Evolutionary conservation across 176 grass and related monocot genomes (phyloP), one percentile per base, ranked within the genome.

Genomic region (Leersia perrieri): DNA sequence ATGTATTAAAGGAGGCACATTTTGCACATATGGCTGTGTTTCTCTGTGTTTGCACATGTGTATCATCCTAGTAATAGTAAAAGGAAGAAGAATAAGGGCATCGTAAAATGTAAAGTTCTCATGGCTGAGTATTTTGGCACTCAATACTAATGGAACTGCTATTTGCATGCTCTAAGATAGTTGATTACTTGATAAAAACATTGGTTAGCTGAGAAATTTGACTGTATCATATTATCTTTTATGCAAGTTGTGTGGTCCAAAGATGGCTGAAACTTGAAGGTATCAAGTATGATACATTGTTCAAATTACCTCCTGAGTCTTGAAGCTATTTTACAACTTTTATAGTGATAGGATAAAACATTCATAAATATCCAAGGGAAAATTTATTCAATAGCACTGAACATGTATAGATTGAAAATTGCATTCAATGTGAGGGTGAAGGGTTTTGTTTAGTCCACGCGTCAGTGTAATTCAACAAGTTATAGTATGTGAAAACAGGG

Each of bases 191-290:
- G 10, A 42, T 22, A 16, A 58, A n/a, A 70, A 27, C 7, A 60
- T 42, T 81, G 16, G 67, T 15, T 13, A 41, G 35, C 38, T n/a
- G 5, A 40, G 34, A 39, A 68, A 69, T 40, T 40, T 68, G 40
- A 11, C 66, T 40, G 47, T 55, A 20, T 57, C 18, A 57, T 57
- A 23, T 3, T 57, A 20, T n/a, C 20, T 45, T 11, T 1, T 45
- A 7, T 77, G 28, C 44, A 76, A 69, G 13, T 69, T 77, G 34
- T 58, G 9, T 61, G 33, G 18, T 12, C 58, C 65, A 84, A 63
- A 68, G 63, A 5, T 70, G 32, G 44, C 64, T 51, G 60, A 45
- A 36, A 65, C 30, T 38, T 64, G 25, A 60, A 68, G 33, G 11
- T 41, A 75, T 33, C 26, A 84, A 36, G 57, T 18, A 32, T 39